A percentile compares a stretch with the other conserved stretches of the same genome.
Conservation (phyloP, 768 basidiomycete genomes). For the Tricholoma furcatifolium region DNA sequence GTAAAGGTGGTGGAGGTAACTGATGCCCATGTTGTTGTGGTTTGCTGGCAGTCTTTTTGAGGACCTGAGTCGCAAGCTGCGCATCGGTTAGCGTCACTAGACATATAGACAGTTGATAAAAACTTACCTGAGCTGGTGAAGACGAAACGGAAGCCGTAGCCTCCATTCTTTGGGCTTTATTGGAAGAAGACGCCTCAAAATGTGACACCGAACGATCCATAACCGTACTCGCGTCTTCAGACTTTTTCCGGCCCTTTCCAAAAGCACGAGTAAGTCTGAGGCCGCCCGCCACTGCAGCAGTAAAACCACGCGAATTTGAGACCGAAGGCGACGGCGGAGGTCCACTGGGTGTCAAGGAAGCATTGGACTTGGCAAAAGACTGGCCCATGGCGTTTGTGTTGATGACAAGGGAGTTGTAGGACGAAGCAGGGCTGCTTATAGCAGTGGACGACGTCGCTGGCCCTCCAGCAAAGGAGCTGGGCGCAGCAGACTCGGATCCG, state of each 20-base stretch:
- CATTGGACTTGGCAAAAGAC: slow-evolving; percentile 26
- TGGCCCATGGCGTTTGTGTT: slow-evolving; percentile 37
- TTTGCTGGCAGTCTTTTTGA: slow-evolving; percentile 21
- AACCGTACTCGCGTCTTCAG: slow-evolving; percentile 40
- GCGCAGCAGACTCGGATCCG: slow-evolving; percentile 19
- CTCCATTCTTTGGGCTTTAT: slow-evolving; percentile 17
- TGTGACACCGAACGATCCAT: slow-evolving; percentile 14
- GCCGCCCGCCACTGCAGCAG: slow-evolving; percentile 42
- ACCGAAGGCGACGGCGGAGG: slow-evolving; percentile 21
- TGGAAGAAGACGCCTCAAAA: background rate
- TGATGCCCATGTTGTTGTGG: slow-evolving; percentile 1
- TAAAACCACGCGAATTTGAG: slow-evolving; percentile 29
- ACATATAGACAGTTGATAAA: background rate
- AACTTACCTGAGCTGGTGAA: slow-evolving; percentile 22
- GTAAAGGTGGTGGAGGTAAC: slow-evolving; percentile 12
- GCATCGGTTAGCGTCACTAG: slow-evolving; percentile 28
- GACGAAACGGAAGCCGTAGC: slow-evolving; percentile 24
- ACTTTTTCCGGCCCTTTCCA: slow-evolving; percentile 54
- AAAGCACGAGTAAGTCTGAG: slow-evolving; percentile 59
- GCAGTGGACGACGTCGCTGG: slow-evolving; percentile 36
- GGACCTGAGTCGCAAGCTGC: slow-evolving; percentile 47
- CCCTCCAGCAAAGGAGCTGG: slow-evolving; percentile 17
- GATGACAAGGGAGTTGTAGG: slow-evolving; percentile 30
- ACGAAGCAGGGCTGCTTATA: slow-evolving; percentile 28
- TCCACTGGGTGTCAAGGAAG: slow-evolving; percentile 13